Base-by-base conservation (phyloP, 1,284 basidiomycete genomes). In the Serendipita sp. region DNA sequence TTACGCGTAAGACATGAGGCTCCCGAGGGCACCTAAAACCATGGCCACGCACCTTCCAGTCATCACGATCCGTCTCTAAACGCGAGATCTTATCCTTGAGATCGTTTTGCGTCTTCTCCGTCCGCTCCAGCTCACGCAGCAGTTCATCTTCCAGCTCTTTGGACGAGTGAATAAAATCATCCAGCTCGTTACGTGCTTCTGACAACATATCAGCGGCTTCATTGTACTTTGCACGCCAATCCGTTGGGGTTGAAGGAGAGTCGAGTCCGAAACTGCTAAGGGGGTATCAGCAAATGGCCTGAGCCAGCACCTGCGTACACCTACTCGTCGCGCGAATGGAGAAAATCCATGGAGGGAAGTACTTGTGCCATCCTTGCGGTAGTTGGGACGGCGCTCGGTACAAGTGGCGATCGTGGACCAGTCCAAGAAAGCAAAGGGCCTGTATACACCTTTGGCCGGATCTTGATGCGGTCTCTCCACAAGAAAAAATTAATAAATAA, bases 141-240 rank as follows among this genome's bases (percentile, higher is more conserved):
- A 96, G 77, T 74, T 96, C 93, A 66, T 93, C 87, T 76, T 96
- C 93, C 38, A 96, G 81, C 69, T 95, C 92, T 75, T 90, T 92
- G 72, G 90, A 93, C 55, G 89, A 90, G 65, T 83, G 77, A 68
- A 94, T 91, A 71, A 95, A 95, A 67, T 95, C 93, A 70, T 93
- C 89, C 60, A 93, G 84, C 73, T 94, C 92, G 13, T 84, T 80
- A 66, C 87, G 82, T 43, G 91, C 93, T 72, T 93, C 91, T 64
- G 84, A 75, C 62, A 94, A 79, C 80, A 91, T 88, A 68, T 93
- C 88, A 63, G 85, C 81, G 61, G 88, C 85, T 73, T 91, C 87
- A 71, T 87, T 80, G 73, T 92, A 93, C 74, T 91, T 93, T 67
- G 82, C 76, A 69, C 85, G 83, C 84, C 90, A 94, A 73, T 93